A percentile compares a stretch with the other conserved stretches of the same genome.
Evolutionary conservation across 169 alveolate species (phyloP).

Genomic region (Plasmodium ovale): DNA sequence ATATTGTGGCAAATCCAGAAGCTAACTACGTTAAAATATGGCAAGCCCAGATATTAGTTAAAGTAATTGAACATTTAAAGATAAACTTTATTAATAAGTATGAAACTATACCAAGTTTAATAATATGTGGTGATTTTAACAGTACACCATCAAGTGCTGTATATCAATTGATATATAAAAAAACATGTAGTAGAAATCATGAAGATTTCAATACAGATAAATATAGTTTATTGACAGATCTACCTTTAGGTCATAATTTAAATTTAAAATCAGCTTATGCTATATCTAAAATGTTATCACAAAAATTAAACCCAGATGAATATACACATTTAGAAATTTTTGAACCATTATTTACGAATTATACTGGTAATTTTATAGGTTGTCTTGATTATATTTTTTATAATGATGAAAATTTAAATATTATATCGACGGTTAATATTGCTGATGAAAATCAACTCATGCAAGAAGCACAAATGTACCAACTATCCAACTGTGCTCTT

Average conservation of each 20-base stretch:
- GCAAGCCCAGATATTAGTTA: constrained; percentile 85
- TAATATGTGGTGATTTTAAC: constrained; percentile 84
- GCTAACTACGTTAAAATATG: constrained; percentile 85
- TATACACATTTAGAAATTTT: constrained; percentile 51
- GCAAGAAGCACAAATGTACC: constrained; percentile 85
- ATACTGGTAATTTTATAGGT: constrained; percentile 83
- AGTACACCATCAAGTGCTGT: constrained; percentile 87
- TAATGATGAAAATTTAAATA: constrained; percentile 79
- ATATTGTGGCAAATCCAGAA: constrained; percentile 85
- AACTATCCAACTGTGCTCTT: constrained; percentile 81
- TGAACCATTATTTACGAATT: constrained; percentile 87
- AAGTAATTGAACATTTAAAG: constrained; percentile 80
- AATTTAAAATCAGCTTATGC: constrained; percentile 83
- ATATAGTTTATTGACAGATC: constrained; percentile 78
- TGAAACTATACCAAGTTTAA: constrained; percentile 81
- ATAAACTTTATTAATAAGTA: constrained; percentile 76
- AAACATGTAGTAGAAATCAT: constrained; percentile 82
- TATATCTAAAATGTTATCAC: constrained; percentile 71
- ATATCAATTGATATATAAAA: constrained; percentile 82
- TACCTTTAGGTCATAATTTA: constrained; percentile 80
- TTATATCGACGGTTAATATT: constrained; percentile 79
- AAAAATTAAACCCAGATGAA: constrained; percentile 44
- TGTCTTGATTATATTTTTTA: constrained; percentile 86
- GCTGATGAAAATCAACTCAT: constrained; percentile 78
- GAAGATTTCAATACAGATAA: constrained; percentile 79